These are phyloP conservation scores for Aspergillus saccharolyticus DNA, from an alignment of 495 filamentous ascomycete genomes.

Conservation along the genomic window DNA sequence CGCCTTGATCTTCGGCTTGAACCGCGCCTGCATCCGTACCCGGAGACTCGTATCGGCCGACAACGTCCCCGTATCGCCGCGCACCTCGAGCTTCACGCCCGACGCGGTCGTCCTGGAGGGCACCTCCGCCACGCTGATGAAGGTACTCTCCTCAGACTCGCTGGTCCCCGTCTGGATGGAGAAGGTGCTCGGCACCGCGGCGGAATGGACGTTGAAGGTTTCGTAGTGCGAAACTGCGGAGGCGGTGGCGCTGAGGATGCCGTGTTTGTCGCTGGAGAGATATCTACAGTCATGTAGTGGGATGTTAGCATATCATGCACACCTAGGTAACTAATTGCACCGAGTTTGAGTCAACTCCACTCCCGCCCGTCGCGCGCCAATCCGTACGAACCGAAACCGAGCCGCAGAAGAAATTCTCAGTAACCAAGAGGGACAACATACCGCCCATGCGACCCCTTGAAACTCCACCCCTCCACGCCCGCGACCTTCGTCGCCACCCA, in stretches of 20 bases:
- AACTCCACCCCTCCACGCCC: slow-evolving; percentile 72
- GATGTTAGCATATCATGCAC: too few relatives aligned
- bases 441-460: slow-evolving; percentile 86
- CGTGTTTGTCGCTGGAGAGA: slow-evolving; percentile 77
- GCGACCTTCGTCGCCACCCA: slow-evolving; percentile 86
- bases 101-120: slow-evolving; percentile 38
- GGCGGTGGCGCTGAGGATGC: slow-evolving; percentile 66
- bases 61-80: slow-evolving; percentile 70
- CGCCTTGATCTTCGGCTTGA: slow-evolving; percentile 76
- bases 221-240: slow-evolving; percentile 81
- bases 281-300: too few relatives aligned
- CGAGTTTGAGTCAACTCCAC: too few relatives aligned
- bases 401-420: too few relatives aligned
- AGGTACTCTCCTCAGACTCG: slow-evolving; percentile 43
- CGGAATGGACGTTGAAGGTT: slow-evolving; percentile 66
- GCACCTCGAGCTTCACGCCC: slow-evolving; percentile 45
- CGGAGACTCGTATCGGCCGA: slow-evolving; percentile 72
- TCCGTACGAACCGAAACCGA: too few relatives aligned
- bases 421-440: slow-evolving; percentile 32
- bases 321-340: too few relatives aligned
- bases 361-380: too few relatives aligned
- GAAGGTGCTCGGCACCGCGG: slow-evolving; percentile 61
- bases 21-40: slow-evolving; percentile 90
- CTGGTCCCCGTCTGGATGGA: slow-evolving; percentile 55
- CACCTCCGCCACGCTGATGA: slow-evolving; percentile 46